A percentile compares a stretch with the other conserved stretches of the same genome.
Evolutionary conservation across 2,329 filamentous ascomycete species (phyloP).

Genomic region (Tolypocladium endophyticum): DNA sequence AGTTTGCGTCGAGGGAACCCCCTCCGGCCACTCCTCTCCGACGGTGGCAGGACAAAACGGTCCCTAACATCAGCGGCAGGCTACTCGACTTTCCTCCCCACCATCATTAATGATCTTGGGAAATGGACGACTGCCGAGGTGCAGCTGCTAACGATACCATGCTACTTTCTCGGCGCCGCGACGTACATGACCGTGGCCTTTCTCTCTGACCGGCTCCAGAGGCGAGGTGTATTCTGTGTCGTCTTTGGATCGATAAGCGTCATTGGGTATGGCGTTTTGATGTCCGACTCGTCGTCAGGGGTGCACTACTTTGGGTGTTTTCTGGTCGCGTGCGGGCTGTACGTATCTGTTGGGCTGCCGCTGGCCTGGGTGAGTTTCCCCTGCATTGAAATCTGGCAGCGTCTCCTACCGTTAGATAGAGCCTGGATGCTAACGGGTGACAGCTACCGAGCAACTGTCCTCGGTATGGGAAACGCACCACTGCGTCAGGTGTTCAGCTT

Average conservation of each 20-base stretch:
- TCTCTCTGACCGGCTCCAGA: constrained; percentile 57
- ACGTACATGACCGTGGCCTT: constrained; percentile 57
- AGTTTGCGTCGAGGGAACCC: constrained; percentile 1
- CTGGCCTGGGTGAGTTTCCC: constrained; percentile 36
- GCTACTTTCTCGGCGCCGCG: constrained; percentile 62
- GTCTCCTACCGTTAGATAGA: not conserved
- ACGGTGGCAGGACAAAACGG: not conserved
- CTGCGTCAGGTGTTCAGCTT: constrained; percentile 60
- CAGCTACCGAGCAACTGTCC: constrained; percentile 56
- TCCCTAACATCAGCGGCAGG: constrained; percentile 25
- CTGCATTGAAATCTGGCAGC: not conserved
- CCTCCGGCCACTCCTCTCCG: not conserved
- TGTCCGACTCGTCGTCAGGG: constrained; percentile 47
- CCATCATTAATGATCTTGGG: constrained; percentile 63
- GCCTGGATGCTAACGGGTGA: not conserved
- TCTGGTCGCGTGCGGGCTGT: constrained; percentile 64
- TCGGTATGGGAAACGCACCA: constrained; percentile 66
- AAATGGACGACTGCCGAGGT: constrained; percentile 52
- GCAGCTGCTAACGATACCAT: constrained; percentile 69
- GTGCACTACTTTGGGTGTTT: constrained; percentile 69
- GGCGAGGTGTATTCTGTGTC: constrained; percentile 53
- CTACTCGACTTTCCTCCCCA: constrained; percentile 68
- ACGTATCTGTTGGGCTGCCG: constrained; percentile 46
- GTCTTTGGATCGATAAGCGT: constrained; percentile 53
- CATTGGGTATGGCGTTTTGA: constrained; percentile 57